phyloP scores from a whole-genome alignment of 257 asterid species.

The Fraxinus anomala region DNA sequence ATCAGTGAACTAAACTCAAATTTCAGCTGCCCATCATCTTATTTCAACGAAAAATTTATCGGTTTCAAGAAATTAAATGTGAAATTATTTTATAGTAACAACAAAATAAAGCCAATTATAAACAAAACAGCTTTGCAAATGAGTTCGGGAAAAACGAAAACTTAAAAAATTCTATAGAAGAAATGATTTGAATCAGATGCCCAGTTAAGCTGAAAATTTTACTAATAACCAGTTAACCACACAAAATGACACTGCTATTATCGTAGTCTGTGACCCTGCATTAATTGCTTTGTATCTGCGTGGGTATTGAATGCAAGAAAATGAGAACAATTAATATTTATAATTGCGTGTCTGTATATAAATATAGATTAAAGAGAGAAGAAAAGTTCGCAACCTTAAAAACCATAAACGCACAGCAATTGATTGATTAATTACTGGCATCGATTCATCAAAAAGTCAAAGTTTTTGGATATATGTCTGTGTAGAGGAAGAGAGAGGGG shows the following conservation, averaged over 20 bases:
- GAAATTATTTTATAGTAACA: constrained; percentile 2
- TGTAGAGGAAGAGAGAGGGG: too few species aligned
- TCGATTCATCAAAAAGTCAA: too few species aligned
- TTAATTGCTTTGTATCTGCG: constrained; percentile 24
- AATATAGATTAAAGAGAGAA: too few species aligned
- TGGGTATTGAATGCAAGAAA: too few species aligned
- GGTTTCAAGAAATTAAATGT: background rate
- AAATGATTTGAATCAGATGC: constrained; percentile 27
- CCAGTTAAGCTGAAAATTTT: background rate
- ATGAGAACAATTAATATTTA: too few species aligned
- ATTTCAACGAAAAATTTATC: background rate
- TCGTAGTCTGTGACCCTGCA: constrained; percentile 28
- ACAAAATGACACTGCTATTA: constrained; percentile 24
- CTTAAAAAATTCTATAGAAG: background rate
- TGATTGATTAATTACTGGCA: too few species aligned
- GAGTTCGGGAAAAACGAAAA: constrained; percentile 20
- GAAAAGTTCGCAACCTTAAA: too few species aligned
- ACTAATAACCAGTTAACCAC: constrained; percentile 16
- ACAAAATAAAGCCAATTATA: background rate
- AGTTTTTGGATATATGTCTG: too few species aligned
- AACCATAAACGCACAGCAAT: too few species aligned
- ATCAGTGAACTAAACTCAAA: background rate
- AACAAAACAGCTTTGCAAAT: constrained; percentile 20
- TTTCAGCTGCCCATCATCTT: constrained; percentile 6
- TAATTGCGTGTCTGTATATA: too few species aligned